Evolutionary conservation across 169 alveolate genomes (phyloP), one percentile per base, ranked within the genome.

Genomic region (Eimeria falciformis): DNA sequence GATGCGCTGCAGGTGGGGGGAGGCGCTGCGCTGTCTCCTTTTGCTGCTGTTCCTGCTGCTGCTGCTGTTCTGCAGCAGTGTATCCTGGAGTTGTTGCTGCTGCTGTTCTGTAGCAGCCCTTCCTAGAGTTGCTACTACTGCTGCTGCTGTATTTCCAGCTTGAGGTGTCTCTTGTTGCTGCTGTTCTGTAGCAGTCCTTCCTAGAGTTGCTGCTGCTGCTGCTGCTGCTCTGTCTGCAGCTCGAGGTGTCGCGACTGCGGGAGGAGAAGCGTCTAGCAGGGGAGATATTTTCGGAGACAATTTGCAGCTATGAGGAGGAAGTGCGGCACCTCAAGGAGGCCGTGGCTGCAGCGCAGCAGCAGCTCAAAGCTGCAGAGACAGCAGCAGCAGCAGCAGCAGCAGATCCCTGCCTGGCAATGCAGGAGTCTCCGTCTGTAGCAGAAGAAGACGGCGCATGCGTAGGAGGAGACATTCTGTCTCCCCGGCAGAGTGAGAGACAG

Each of bases 301-400:
- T 73, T 40, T 73, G 84, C 62, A 73, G 84, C 37, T 73, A 73
- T 17, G 84, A 73, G 21, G 56, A 47, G 71, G 50, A 40, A 47
- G 56, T 45, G 71, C 66, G 50, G 53, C 71, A 78, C 45, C 88
- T 45, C 11, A 45, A 37, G 46, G 84, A 43, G 33, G 84, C 55
- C 9, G 58, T 45, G 29, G 84, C 84, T 75, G 84, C 84, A 23
- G 58, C 65, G 18, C 84, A 75, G 84, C 65, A 75, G 65, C 56
- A 40, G 82, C 82, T 18, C 55, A 33, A 71, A 45, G 58, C 84
- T 12, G 33, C 75, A 45, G 85, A 18, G 17, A 58, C 85, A n/a
- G 68, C 85, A 75, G 85, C 85, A 75, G 85, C 85, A 46, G 66
- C 29, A 46, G 66, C 58, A 73, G 90, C 47, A 55, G 90, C 47